Conservation (phyloP, 495 filamentous ascomycete genomes). For the Arthonia radiata region DNA sequence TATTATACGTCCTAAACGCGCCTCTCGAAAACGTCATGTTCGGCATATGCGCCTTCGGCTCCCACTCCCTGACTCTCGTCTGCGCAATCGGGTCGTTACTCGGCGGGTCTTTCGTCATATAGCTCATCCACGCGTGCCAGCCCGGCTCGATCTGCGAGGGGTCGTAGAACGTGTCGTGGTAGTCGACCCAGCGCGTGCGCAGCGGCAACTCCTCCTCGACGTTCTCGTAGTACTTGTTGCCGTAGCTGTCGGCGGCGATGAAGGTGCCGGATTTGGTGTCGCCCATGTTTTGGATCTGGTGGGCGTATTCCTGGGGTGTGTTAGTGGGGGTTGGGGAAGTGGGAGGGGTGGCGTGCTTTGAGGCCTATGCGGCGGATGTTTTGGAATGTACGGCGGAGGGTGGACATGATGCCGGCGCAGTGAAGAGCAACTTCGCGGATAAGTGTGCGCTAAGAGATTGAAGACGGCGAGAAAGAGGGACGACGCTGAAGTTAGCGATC, state of each 20-base stretch:
- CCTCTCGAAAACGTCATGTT: slow-evolving; percentile 48
- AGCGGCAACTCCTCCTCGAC: slow-evolving; percentile 73
- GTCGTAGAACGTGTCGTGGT: slow-evolving; percentile 67
- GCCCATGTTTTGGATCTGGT: slow-evolving; percentile 75
- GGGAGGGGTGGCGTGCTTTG: slow-evolving; percentile 29
- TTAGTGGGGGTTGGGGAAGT: slow-evolving; percentile 11
- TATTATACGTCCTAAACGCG: slow-evolving; percentile 81
- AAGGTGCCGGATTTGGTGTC: slow-evolving; percentile 89
- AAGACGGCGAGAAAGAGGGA: too few relatives aligned
- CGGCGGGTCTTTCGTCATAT: slow-evolving; percentile 74
- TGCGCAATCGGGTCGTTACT: slow-evolving; percentile 45
- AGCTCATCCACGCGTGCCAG: slow-evolving; percentile 96
- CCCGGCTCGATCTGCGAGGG: slow-evolving; percentile 81
- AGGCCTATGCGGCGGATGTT: slow-evolving; percentile 71
- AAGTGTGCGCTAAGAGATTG: too few relatives aligned
- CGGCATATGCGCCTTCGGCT: slow-evolving; percentile 43
- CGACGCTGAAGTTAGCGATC: too few relatives aligned
- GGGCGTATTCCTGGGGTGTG: slow-evolving; percentile 44
- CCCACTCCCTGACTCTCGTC: slow-evolving; percentile 44
- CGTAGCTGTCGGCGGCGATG: slow-evolving; percentile 66
- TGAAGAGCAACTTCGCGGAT: too few relatives aligned
- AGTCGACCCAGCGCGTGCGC: slow-evolving; percentile 94
- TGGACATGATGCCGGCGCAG: slow-evolving; percentile 93
- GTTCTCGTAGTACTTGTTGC: slow-evolving; percentile 98
- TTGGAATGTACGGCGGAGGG: slow-evolving; percentile 57